phyloP scores from a whole-genome alignment of 352 stramenopile species.

The Pythium periplocum region DNA sequence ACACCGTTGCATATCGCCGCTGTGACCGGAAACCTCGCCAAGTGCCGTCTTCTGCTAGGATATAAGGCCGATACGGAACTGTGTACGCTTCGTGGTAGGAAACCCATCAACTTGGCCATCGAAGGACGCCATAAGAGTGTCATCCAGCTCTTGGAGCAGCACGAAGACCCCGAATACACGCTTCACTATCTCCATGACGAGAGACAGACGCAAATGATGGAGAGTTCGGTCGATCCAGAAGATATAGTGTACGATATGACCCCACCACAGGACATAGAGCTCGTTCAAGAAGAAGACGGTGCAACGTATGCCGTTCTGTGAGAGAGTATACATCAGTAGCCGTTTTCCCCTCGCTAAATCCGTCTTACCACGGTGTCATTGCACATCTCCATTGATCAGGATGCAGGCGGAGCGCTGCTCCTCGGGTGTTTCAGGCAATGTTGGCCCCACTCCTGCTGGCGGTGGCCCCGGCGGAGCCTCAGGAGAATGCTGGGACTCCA shows the following conservation, averaged over 20 bases:
- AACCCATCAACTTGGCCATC: not conserved
- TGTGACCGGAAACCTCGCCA: slow-evolving; percentile 36
- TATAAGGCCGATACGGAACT: slow-evolving; percentile 15
- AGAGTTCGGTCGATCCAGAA: no score
- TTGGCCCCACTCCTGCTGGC: no score
- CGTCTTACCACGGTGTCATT: no score
- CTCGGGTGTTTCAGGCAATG: not conserved
- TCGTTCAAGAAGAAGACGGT: no score
- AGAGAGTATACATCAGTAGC: no score
- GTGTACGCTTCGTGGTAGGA: not conserved
- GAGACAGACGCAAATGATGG: not conserved
- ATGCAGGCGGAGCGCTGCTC: not conserved
- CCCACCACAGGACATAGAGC: no score
- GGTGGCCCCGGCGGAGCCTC: no score
- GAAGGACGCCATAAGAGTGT: slow-evolving; percentile 1
- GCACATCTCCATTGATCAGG: no score
- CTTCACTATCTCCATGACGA: not conserved
- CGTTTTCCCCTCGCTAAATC: no score
- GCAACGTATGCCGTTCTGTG: no score
- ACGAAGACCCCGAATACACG: not conserved
- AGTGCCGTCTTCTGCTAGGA: slow-evolving; percentile 43
- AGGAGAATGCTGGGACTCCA: slow-evolving; percentile 66
- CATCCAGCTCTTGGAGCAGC: not conserved
- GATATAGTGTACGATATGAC: no score
- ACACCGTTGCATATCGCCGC: slow-evolving; percentile 56